These are phyloP conservation scores for Picea abies DNA, from an alignment of 83 land plant genomes.

Conservation along the genomic window DNA sequence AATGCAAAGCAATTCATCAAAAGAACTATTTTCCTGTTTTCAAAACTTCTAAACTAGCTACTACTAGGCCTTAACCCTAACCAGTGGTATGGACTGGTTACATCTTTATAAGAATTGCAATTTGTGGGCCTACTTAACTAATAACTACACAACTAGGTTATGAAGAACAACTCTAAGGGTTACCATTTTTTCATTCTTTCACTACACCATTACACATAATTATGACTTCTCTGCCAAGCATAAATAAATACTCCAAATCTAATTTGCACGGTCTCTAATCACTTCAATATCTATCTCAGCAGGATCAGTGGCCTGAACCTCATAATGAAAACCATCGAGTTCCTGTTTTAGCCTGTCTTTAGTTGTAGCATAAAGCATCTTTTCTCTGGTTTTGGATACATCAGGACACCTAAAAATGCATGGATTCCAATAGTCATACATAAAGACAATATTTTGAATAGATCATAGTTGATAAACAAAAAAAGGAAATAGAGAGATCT, in stretches of 20 bases:
- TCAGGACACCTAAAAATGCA: constrained; percentile 44
- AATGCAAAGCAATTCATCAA: too few species aligned
- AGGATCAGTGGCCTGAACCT: constrained; percentile 66
- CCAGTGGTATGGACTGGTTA: too few species aligned
- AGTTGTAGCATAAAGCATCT: constrained; percentile 66
- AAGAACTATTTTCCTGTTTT: too few species aligned
- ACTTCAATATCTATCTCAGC: constrained; percentile 65
- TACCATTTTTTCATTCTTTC: too few species aligned
- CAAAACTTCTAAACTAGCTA: too few species aligned
- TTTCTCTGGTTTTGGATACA: constrained; percentile 27
- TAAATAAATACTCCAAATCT: background rate
- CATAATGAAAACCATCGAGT: constrained; percentile 61
- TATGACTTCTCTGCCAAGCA: too few species aligned
- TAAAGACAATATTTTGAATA: background rate
- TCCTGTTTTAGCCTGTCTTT: constrained; percentile 48
- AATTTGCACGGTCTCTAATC: constrained; percentile 46
- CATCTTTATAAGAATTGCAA: too few species aligned
- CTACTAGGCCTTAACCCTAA: too few species aligned
- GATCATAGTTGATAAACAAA: background rate
- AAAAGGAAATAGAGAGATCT: background rate
- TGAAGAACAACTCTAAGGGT: too few species aligned
- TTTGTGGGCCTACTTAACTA: too few species aligned
- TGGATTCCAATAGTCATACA: background rate
- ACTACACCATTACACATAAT: too few species aligned
- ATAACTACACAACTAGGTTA: too few species aligned